Evolutionary conservation across 139 green algal genomes (phyloP).

Genomic region (Ulvella scutata): DNA sequence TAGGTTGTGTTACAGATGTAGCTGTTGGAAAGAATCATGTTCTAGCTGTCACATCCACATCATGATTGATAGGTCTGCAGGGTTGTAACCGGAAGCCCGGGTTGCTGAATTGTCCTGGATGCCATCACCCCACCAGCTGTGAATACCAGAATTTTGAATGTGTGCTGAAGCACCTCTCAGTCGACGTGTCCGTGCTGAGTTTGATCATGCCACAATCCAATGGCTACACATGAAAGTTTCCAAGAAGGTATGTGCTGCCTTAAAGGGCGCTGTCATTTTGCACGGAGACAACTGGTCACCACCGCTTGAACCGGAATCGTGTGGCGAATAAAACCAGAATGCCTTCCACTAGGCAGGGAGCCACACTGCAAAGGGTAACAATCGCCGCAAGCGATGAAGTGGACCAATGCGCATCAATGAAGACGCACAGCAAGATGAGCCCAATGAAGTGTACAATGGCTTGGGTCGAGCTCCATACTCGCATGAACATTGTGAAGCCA

Average conservation of each 20-base stretch:
- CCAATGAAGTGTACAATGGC: background rate
- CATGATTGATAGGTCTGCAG: no score
- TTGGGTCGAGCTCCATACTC: background rate
- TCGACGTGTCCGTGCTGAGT: no score
- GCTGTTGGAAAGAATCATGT: background rate
- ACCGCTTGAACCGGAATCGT: background rate
- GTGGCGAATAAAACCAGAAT: background rate
- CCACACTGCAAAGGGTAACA: background rate
- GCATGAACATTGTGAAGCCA: background rate
- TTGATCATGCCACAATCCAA: no score
- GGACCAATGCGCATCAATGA: background rate
- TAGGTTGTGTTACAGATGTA: background rate
- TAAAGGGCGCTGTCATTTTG: background rate
- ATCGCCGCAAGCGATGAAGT: background rate
- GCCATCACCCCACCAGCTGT: no score
- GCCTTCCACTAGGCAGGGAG: background rate
- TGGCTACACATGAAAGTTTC: no score
- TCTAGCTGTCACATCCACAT: background rate
- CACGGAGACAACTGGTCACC: background rate
- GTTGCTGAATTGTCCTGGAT: no score
- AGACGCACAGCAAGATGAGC: background rate
- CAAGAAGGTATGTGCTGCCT: no score
- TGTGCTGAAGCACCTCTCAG: no score
- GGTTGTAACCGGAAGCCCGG: no score
- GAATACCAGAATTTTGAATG: no score